A percentile compares a stretch with the other conserved stretches of the same genome.
phyloP scores from a whole-genome alignment of 805 yeast genomes.

The Saccharomycopsis microspora region DNA sequence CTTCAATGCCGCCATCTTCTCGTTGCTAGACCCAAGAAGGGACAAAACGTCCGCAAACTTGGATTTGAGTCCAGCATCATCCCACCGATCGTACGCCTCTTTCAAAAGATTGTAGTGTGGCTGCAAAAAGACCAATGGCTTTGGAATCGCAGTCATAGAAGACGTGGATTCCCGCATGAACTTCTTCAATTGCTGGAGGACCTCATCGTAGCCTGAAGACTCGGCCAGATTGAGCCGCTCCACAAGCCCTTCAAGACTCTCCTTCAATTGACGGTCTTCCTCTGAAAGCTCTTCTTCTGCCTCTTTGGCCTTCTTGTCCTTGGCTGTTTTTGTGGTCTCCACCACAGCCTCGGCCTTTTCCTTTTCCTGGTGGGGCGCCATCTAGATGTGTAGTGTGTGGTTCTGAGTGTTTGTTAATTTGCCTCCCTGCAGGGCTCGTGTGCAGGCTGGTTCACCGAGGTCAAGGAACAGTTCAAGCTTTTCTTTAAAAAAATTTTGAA shows the following conservation, averaged over 20 bases:
- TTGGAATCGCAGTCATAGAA: constrained; percentile 99
- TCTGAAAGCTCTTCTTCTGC: constrained; percentile 82
- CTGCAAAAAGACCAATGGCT: constrained; percentile 89
- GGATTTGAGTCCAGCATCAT: constrained; percentile 32
- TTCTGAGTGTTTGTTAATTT: too few relatives aligned
- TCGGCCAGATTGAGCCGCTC: constrained; percentile 58
- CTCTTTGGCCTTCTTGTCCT: constrained; percentile 21
- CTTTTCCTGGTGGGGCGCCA: background rate
- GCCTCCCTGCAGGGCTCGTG: too few relatives aligned
- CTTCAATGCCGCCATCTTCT: constrained; percentile 66
- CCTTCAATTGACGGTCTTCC: constrained; percentile 82
- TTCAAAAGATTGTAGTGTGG: constrained; percentile 72
- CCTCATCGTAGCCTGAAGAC: constrained; percentile 32
- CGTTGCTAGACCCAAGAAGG: constrained; percentile 77
- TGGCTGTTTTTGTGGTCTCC: background rate
- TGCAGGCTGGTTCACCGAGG: too few relatives aligned
- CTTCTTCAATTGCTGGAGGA: constrained; percentile 61
- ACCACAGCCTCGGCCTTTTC: background rate
- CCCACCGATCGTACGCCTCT: constrained; percentile 60
- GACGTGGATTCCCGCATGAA: constrained; percentile 88
- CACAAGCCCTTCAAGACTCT: constrained; percentile 77
- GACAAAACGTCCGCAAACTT: constrained; percentile 82
- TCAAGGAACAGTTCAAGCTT: too few relatives aligned
- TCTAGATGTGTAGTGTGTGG: background rate
- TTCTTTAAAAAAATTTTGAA: too few relatives aligned